Evolutionary conservation across 495 filamentous ascomycete species (phyloP).

Genomic region (Penicillium salamii): DNA sequence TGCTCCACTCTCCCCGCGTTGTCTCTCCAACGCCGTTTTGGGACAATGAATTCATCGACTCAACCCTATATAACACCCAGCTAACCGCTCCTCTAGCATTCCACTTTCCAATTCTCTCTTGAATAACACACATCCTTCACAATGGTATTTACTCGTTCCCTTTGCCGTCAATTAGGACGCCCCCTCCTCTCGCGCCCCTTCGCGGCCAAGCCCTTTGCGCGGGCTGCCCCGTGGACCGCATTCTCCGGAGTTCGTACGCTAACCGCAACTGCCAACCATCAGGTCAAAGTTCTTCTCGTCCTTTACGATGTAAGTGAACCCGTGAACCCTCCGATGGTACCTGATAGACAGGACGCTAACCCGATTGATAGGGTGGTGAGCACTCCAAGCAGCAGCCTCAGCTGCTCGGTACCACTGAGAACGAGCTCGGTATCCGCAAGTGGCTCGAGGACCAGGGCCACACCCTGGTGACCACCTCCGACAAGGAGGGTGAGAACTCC

Average conservation of each 20-base stretch:
- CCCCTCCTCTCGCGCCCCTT: slow-evolving; percentile 48
- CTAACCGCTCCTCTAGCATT: slow-evolving; percentile 13
- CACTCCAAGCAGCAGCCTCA: slow-evolving; percentile 75
- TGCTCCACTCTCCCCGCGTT: slow-evolving; percentile 17
- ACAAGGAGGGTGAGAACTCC: slow-evolving; percentile 94
- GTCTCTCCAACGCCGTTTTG: slow-evolving; percentile 21
- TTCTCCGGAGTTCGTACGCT: slow-evolving; percentile 48
- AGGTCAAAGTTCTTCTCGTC: slow-evolving; percentile 74
- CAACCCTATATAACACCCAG: background rate
- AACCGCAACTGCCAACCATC: slow-evolving; percentile 53
- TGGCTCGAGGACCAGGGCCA: slow-evolving; percentile 97
- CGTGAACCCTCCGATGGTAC: background rate
- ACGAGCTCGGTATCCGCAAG: slow-evolving; percentile 92
- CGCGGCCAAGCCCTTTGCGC: slow-evolving; percentile 16
- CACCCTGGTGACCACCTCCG: slow-evolving; percentile 92
- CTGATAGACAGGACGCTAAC: slow-evolving; percentile 8
- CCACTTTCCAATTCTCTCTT: slow-evolving; percentile 3
- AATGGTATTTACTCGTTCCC: slow-evolving; percentile 70
- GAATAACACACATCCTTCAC: slow-evolving; percentile 36
- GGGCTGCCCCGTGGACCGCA: slow-evolving; percentile 34
- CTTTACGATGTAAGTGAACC: slow-evolving; percentile 67
- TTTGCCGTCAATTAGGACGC: slow-evolving; percentile 54
- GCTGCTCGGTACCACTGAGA: slow-evolving; percentile 93
- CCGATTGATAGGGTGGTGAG: slow-evolving; percentile 52
- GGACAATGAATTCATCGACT: slow-evolving; percentile 17